Percentiles rank a stretch among this genome's conserved stretches.
phyloP scores from a whole-genome alignment of 2,329 filamentous ascomycete genomes.

The Acrocalymma vagum region DNA sequence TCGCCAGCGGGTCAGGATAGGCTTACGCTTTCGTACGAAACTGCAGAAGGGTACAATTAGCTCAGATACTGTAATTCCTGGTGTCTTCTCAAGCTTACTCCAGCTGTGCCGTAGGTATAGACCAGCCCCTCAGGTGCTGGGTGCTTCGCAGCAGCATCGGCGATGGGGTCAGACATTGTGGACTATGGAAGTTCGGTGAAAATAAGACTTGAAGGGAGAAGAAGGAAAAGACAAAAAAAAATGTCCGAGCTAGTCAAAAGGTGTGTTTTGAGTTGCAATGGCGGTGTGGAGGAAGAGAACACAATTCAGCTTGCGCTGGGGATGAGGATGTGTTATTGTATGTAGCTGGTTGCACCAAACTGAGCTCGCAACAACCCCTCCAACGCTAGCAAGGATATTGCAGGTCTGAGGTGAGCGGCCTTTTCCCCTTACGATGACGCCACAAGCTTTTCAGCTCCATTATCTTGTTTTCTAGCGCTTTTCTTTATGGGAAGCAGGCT shows the following conservation, averaged over 20 bases:
- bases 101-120: constrained; percentile 53
- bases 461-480: too few species aligned
- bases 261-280: constrained; percentile 1
- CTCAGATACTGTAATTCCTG: background rate
- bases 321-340: constrained; percentile 13
- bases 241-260: constrained; percentile 3
- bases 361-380: constrained; percentile 11
- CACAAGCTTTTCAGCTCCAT: too few species aligned
- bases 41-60: constrained; percentile 46
- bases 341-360: constrained; percentile 19
- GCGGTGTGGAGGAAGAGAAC: constrained; percentile 5
- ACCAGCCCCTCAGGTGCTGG: constrained; percentile 46
- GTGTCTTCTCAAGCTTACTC: constrained; percentile 54
- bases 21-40: constrained; percentile 76
- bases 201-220: constrained; percentile 3
- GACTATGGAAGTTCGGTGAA: background rate
- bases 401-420: constrained; percentile 26
- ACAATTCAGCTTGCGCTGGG: constrained; percentile 19
- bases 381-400: constrained; percentile 23
- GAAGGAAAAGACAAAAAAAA: constrained; percentile 7
- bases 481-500: too few species aligned
- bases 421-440: constrained; percentile 27
- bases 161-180: constrained; percentile 43
- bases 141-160: constrained; percentile 42
- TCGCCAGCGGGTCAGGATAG: constrained; percentile 15